Base-by-base conservation (phyloP, 352 stramenopile species). In the Phytophthora cactorum region DNA sequence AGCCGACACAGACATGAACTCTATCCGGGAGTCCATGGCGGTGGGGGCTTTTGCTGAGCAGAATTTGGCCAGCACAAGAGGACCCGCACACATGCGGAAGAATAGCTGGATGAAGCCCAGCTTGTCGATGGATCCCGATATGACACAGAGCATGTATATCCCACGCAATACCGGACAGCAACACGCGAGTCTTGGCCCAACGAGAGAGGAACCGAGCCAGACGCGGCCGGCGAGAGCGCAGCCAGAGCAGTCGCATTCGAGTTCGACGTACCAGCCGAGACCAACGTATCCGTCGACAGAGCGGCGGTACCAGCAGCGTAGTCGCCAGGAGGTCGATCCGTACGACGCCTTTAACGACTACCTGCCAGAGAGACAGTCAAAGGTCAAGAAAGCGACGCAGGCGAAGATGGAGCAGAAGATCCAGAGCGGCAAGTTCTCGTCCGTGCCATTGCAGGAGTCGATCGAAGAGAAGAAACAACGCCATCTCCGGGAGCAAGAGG, bases 331-430 rank as follows among this genome's bases (percentile, higher is more conserved):
- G 25, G 46, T 72, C 49, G 73, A 77, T 49, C 74, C 80, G 27
- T 93, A 93, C 59, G 85, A 90, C 14, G 79, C 79, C 15, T 93
- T 93, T 52, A 91, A 93, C 66, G 80, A 93, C 68, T 91, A 91
- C 47, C 61, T 91, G 59, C 79, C 77, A 1, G 64, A 77, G 22
- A 83, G 72, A 4, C 75, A 79, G n/a, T 77, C 80, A 9, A 77
- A 80, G 15, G 54, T 78, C 28, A 78, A 74, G 45, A 91, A 85
- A 69, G 14, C 50, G 6, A 63, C 55, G 1, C 73, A 78, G 38
- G 66, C 75, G 17, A 84, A 66, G 44, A 77, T 77, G 54, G 78
- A 85, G 36, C 52, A 66, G 2, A 71, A 49, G 52, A 51, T 52
- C 14, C 63, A 80, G 32, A 80, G 28, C 2, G 58, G 45, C 28